A percentile compares a stretch with the other conserved stretches of the same genome.
These are phyloP conservation scores for Akanthomyces lecanii DNA, from an alignment of 2,329 filamentous ascomycete species.

Conservation along the genomic window DNA sequence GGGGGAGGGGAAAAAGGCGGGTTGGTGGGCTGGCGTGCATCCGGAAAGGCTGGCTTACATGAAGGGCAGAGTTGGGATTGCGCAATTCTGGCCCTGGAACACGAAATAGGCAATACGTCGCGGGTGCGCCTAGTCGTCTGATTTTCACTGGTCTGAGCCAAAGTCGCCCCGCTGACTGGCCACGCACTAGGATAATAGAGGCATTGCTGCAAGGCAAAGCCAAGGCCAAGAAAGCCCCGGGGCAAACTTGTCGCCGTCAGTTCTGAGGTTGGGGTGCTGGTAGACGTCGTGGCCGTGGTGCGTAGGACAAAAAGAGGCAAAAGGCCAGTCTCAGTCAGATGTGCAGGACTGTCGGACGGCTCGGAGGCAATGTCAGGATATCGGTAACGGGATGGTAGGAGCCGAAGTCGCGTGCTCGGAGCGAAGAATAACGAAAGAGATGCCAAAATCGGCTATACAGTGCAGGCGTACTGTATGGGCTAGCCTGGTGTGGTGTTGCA, in stretches of 20 bases:
- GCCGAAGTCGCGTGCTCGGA: conserved; percentile 15
- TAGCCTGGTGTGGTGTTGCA: conserved; percentile 10
- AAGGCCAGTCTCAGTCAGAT: background rate
- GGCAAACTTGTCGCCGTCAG: background rate
- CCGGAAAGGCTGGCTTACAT: conserved; percentile 6
- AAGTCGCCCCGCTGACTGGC: conserved; percentile 2
- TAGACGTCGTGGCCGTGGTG: background rate
- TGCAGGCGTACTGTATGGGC: conserved; percentile 11
- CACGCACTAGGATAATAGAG: no score
- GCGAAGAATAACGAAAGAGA: conserved; percentile 12
- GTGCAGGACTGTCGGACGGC: conserved; percentile 7
- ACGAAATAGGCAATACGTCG: conserved; percentile 14
- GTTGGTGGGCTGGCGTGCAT: background rate
- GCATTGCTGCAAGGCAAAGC: background rate
- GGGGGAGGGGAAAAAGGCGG: background rate
- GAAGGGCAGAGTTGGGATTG: conserved; percentile 3
- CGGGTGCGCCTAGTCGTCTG: conserved; percentile 13
- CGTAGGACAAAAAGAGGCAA: background rate
- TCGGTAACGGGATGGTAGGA: conserved; percentile 3
- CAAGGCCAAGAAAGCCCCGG: background rate
- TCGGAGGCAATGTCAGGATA: conserved; percentile 13
- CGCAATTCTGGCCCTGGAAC: conserved; percentile 11
- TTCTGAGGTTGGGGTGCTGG: background rate
- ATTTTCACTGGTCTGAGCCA: conserved; percentile 9
- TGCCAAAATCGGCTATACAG: conserved; percentile 9